Evolutionary conservation across 345 rosid species (phyloP), one percentile per base, ranked within the genome.

Genomic region (Citrus sinensis): DNA sequence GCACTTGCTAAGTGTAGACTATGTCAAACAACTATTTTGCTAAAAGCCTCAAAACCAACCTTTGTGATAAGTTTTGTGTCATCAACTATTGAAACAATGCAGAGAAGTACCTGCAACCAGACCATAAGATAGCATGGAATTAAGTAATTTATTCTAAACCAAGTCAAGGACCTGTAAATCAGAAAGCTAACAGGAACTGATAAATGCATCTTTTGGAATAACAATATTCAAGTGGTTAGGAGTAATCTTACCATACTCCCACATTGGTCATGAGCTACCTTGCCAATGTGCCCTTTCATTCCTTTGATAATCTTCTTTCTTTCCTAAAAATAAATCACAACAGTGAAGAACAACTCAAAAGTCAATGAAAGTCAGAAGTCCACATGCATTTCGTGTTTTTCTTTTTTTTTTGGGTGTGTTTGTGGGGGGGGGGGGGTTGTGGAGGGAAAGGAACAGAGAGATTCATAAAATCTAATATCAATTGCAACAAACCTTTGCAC

Each of bases 251-350:
- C 99, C 96, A 90, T 73, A 78, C 89, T 87, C 59, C 98, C 98
- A 80, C 72, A 91, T 81, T 91, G 98, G 87, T 90, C 92, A 67
- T 78, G 83, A 75, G 93, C 94, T 78, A 90, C 87, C 81, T 90
- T 92, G 79, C 63, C 84, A 67, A 94, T 80, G 78, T 85, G 89
- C 67, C 79, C 89, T 87, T 90, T 97, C 93, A 92, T 87, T 84
- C 90, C 98, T 83, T 92, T 92, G 87, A 96, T 86, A 78, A 94
- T 87, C 81, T 88, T 94, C 87, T 93, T 94, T 84, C 99, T 90
- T 85, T 92, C 98, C 99, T 97, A 71, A 80, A 81, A 81, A 84
- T 19, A 79, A 76, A 77, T 71, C 60, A 46, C 37, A 68, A 39
- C 24, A 35, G 62, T 29, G 37, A 67, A 76, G 27, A 63, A n/a